Evolutionary conservation across 768 basidiomycete genomes (phyloP), one percentile per base, ranked within the genome.

Genomic region (Galerina sulciceps): DNA sequence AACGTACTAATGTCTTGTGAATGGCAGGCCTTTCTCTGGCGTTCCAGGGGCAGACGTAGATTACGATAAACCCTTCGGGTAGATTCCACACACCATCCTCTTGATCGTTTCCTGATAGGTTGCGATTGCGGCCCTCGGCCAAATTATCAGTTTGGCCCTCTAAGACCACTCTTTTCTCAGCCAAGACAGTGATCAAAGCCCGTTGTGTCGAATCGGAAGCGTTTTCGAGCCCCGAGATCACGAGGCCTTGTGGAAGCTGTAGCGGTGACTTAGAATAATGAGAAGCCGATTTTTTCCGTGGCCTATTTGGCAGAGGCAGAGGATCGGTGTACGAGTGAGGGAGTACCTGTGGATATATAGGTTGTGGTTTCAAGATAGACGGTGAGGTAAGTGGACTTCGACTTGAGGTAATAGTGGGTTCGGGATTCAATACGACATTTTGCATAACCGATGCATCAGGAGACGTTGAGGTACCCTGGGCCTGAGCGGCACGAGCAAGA

Each of bases 11-110:
- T 63, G 76, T 80, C 59, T 84, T 83, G 66, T 89, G 79, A 50
- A 94, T 82, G 0, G 76, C 69, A 0, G 93, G 91, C 56, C 88
- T 76, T 69, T 92, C 89, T 45, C 75, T 76, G 1, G 83, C 72
- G 70, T 90, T 85, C 61, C 79, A 75, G 10, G 85, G 81, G 70
- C 89, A 91, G 10, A 94, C 84, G 64, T 87, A 93, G 0, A 94
- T 80, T 58, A 87, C 71, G 36, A 93, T 76, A 67, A 94, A 94
- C 1, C 79, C 83, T 10, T 86, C 80, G 3, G 92, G 90, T 23
- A 90, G 72, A 48, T 79, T 77, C 83, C 84, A 86, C 0, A 75
- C 73, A 17, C 75, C 76, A 17, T 72, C 65, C 38, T 75, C 74
- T 11, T 26, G 18, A 44, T 23, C 10, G 71, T 64, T 26, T 52